Evolutionary conservation across 1,139 yeast genomes (phyloP).

Genomic region (Zygoascus hellenicus): DNA sequence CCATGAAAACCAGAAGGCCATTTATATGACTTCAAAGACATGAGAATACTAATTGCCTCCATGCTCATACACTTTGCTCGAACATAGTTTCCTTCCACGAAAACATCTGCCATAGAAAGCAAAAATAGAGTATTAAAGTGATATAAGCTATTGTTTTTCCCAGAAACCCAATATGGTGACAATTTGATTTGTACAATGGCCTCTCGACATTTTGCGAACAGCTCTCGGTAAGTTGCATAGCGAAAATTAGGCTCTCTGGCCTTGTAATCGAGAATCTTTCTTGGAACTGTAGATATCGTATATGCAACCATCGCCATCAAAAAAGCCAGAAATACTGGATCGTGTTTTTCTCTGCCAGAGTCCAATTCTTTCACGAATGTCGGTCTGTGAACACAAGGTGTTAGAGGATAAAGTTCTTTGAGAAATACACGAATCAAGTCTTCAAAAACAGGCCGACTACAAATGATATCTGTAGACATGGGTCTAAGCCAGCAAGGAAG

Average conservation of each 20-base stretch:
- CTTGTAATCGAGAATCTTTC: conserved; percentile 8
- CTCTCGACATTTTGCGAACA: conserved; percentile 12
- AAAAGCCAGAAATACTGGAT: conserved; percentile 11
- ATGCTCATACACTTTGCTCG: conserved; percentile 5
- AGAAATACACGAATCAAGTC: conserved; percentile 8
- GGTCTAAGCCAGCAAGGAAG: neutral
- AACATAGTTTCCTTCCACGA: conserved; percentile 11
- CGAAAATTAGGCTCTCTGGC: conserved; percentile 10
- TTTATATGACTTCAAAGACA: conserved; percentile 7
- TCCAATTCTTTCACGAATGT: conserved; percentile 10
- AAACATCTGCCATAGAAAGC: conserved; percentile 11
- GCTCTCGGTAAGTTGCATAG: conserved; percentile 5
- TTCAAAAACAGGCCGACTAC: conserved; percentile 6
- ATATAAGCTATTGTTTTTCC: neutral
- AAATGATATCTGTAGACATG: conserved; percentile 7
- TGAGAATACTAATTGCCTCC: conserved; percentile 11
- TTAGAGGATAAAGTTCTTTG: conserved; percentile 9
- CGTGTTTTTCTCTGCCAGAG: conserved; percentile 6
- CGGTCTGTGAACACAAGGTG: conserved; percentile 13
- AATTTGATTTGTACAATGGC: conserved; percentile 3
- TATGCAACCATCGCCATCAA: conserved; percentile 11
- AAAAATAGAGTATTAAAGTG: conserved; percentile 8
- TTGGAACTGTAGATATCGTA: conserved; percentile 11
- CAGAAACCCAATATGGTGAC: conserved; percentile 9
- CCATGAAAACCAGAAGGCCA: conserved; percentile 14